phyloP scores from a whole-genome alignment of 176 grass and related monocot genomes.

The Bonia amplexicaulis region DNA sequence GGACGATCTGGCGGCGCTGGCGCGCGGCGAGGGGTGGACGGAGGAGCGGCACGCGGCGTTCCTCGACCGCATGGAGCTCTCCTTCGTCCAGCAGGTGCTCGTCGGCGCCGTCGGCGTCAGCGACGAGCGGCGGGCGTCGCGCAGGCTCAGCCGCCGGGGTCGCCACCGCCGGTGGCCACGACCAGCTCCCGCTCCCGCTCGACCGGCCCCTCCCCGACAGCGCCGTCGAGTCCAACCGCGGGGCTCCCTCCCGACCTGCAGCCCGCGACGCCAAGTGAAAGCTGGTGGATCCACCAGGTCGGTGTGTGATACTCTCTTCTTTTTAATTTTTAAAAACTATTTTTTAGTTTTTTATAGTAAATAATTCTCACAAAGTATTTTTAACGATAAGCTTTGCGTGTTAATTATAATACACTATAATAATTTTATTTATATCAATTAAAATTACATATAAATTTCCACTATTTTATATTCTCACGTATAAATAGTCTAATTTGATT shows the following conservation, averaged over 20 bases:
- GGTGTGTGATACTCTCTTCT: background rate
- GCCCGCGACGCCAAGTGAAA: slow-evolving; percentile 12
- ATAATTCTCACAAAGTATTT: too few species aligned
- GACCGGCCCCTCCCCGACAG: slow-evolving; percentile 74
- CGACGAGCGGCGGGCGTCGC: slow-evolving; percentile 33
- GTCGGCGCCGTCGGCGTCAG: slow-evolving; percentile 3
- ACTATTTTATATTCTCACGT: rapidly evolving
- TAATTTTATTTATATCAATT: too few species aligned
- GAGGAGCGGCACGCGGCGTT: slow-evolving; percentile 86
- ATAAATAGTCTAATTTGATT: background rate
- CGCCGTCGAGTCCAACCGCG: slow-evolving; percentile 75
- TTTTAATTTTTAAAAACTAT: too few species aligned
- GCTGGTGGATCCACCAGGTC: slow-evolving; percentile 4
- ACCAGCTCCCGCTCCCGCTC: slow-evolving; percentile 33
- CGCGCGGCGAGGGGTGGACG: slow-evolving; percentile 51
- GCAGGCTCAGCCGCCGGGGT: slow-evolving; percentile 12
- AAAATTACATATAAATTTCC: too few species aligned
- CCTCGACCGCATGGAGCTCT: slow-evolving; percentile 77
- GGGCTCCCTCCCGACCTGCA: background rate
- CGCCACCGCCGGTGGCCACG: background rate
- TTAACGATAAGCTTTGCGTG: too few species aligned
- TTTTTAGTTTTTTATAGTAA: too few species aligned
- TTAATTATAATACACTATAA: too few species aligned
- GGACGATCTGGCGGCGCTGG: slow-evolving; percentile 41
- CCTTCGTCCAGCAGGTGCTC: slow-evolving; percentile 63